These are phyloP conservation scores for Chondrus crispus DNA, from an alignment of 23 red algal species.

Conservation along the genomic window DNA sequence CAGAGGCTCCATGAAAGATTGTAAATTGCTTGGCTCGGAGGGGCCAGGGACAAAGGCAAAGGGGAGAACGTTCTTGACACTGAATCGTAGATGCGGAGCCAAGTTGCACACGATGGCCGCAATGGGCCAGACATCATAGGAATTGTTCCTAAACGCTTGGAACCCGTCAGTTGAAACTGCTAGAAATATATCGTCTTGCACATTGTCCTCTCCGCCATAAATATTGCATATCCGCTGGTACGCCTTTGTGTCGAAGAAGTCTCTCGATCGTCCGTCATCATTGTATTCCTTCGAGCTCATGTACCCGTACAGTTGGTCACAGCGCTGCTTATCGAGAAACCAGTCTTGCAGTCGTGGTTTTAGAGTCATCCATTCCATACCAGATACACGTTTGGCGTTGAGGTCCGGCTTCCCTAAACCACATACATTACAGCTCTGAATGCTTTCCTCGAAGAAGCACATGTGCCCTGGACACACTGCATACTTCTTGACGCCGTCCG, in stretches of 20 bases:
- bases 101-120: slow-evolving; percentile 19
- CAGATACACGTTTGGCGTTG: not conserved
- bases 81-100: not conserved
- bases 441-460: not conserved
- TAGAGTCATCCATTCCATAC: not conserved
- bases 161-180: not conserved
- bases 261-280: not conserved
- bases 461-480: not conserved
- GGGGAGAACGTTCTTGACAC: not conserved
- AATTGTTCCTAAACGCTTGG: not conserved
- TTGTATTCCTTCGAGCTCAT: not conserved
- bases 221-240: not conserved
- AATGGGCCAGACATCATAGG: not conserved
- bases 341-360: not conserved
- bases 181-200: not conserved
- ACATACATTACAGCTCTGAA: not conserved
- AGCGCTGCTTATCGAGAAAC: not conserved
- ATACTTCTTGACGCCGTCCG: not conserved
- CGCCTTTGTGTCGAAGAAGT: not conserved
- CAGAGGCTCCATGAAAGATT: not conserved
- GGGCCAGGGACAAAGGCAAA: not conserved
- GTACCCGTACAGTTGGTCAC: not conserved
- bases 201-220: not conserved
- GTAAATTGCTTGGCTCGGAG: not conserved
- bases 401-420: not conserved